Percentiles rank a stretch among this genome's conserved stretches.
These are phyloP conservation scores for Coemansia javaensis DNA, from an alignment of 192 early-diverging fungal genomes.

Conservation along the genomic window DNA sequence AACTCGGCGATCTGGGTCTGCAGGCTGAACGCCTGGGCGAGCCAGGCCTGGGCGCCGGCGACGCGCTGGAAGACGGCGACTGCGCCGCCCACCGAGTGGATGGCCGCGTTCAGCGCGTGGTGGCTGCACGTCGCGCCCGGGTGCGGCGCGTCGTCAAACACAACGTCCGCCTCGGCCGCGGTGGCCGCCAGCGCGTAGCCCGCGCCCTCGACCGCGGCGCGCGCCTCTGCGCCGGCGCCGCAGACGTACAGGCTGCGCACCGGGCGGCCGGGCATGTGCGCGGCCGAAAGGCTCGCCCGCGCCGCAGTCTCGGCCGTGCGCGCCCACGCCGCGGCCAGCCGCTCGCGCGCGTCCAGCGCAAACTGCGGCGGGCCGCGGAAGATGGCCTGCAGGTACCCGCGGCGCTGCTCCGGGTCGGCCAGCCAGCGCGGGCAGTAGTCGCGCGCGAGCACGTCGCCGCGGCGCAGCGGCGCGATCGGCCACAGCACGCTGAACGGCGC, in stretches of 20 bases:
- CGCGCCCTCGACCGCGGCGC: constrained; percentile 7
- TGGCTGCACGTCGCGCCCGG: constrained; percentile 16
- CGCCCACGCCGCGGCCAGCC: constrained; percentile 12
- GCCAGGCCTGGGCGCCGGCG: constrained; percentile 33
- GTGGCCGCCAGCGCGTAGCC: constrained; percentile 10
- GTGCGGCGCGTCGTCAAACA: constrained; percentile 19
- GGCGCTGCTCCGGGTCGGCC: constrained; percentile 39
- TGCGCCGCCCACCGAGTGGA: constrained; percentile 24
- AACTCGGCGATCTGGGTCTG: constrained; percentile 40
- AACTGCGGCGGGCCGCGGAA: constrained; percentile 32
- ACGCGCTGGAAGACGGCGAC: constrained; percentile 29
- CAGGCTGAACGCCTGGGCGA: constrained; percentile 29
- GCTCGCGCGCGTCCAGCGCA: constrained; percentile 27
- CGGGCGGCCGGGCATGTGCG: constrained; percentile 3
- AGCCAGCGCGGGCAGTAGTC: constrained; percentile 61
- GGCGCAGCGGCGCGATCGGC: constrained; percentile 53
- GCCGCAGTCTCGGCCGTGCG: constrained; percentile 13
- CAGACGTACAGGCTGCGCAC: constrained; percentile 21
- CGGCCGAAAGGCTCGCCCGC: constrained; percentile 2
- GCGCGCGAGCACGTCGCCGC: constrained; percentile 53
- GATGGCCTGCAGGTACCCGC: constrained; percentile 55
- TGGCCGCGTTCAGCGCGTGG: constrained; percentile 27
- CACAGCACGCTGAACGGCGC: constrained; percentile 62
- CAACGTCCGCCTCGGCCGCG: constrained; percentile 25
- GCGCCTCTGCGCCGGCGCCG: constrained; percentile 2